Evolutionary conservation across 2,329 filamentous ascomycete species (phyloP).

Genomic region (Penicillium polonicum): DNA sequence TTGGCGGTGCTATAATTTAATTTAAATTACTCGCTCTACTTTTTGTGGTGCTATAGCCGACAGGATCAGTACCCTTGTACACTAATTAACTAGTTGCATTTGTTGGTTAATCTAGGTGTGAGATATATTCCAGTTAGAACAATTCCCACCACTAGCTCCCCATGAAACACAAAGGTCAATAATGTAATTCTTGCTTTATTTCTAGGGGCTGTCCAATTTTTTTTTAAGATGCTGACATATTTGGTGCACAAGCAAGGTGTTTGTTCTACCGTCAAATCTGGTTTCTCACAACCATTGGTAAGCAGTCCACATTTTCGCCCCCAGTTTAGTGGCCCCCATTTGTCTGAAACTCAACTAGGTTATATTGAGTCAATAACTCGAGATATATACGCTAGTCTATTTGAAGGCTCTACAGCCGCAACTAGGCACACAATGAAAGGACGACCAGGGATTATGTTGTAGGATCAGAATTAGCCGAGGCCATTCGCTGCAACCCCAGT

Average conservation of each 20-base stretch:
- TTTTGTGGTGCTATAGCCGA: not conserved
- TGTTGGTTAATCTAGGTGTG: not conserved
- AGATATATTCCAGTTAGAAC: not conserved
- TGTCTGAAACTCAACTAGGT: not conserved
- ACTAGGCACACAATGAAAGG: not conserved
- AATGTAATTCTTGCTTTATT: no score
- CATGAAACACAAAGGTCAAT: not conserved
- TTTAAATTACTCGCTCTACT: not conserved
- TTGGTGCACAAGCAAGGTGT: not conserved
- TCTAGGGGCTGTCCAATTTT: no score
- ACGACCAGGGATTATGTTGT: not conserved
- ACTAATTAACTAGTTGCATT: not conserved
- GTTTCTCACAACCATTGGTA: not conserved
- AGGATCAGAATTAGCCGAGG: not conserved
- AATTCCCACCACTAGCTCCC: not conserved
- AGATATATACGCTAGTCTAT: not conserved
- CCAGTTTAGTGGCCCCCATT: not conserved
- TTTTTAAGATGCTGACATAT: not conserved
- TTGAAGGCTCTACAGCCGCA: not conserved
- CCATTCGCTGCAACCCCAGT: no score
- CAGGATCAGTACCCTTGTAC: not conserved
- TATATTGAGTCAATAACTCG: not conserved
- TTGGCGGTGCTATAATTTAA: not conserved
- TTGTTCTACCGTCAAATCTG: not conserved
- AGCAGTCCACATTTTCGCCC: no score